phyloP scores from a whole-genome alignment of 2,329 filamentous ascomycete species.

The Tolypocladium album region DNA sequence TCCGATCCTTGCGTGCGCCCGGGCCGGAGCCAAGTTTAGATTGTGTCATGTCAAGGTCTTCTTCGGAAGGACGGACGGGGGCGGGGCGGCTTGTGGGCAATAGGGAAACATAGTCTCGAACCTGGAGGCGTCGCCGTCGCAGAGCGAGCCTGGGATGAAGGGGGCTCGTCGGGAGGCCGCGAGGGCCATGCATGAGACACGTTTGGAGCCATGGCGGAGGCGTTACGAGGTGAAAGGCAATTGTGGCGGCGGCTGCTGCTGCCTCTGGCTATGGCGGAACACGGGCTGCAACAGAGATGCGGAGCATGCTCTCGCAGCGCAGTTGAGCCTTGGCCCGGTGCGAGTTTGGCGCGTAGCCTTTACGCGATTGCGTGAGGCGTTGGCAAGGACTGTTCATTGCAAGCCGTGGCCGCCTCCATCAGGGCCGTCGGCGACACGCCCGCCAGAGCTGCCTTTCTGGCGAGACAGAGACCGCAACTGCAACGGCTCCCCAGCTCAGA shows the following conservation, averaged over 20 bases:
- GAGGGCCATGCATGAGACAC: slow-evolving; percentile 6
- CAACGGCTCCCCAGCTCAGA: neutral
- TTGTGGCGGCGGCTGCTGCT: neutral
- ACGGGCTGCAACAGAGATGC: neutral
- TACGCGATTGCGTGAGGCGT: neutral
- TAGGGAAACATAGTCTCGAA: neutral
- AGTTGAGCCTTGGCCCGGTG: neutral
- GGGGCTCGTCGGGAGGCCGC: neutral
- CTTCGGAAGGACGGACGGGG: neutral
- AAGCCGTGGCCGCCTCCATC: neutral
- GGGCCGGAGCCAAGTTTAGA: neutral
- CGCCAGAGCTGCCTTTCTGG: neutral
- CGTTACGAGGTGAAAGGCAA: neutral
- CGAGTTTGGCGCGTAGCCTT: neutral
- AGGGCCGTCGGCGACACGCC: neutral
- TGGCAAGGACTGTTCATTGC: neutral
- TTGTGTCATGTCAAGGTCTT: neutral
- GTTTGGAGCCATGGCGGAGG: slow-evolving; percentile 5
- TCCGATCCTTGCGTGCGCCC: neutral
- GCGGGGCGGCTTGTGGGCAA: neutral
- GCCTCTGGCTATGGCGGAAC: neutral
- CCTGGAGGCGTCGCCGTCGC: neutral
- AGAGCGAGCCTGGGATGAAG: slow-evolving; percentile 1
- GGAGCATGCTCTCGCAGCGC: neutral
- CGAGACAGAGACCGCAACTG: neutral